phyloP scores from a whole-genome alignment of 495 filamentous ascomycete species.

The Neurospora intermedia region DNA sequence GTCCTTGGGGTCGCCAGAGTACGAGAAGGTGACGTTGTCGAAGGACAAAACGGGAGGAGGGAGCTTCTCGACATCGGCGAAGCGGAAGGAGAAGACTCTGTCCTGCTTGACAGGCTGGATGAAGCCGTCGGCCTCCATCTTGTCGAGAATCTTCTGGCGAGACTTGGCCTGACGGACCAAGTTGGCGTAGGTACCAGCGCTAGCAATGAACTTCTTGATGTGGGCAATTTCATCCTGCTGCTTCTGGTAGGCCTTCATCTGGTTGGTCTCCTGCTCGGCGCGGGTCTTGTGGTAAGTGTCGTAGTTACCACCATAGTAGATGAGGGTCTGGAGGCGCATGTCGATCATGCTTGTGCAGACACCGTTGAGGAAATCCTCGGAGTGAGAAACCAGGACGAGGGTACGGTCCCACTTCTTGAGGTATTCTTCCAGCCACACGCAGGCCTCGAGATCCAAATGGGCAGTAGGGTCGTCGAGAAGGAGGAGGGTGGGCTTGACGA shows the following conservation, averaged over 20 bases:
- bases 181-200: slow-evolving; percentile 99
- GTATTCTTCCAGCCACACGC: slow-evolving; percentile 99
- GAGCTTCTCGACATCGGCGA: slow-evolving; percentile 96
- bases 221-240: slow-evolving; percentile 98
- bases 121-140: slow-evolving; percentile 99
- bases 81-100: slow-evolving; percentile 94
- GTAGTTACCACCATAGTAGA: slow-evolving; percentile 99
- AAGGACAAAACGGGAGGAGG: slow-evolving; percentile 94
- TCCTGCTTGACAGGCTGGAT: slow-evolving; percentile 83
- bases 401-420: slow-evolving; percentile 99
- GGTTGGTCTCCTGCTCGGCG: slow-evolving; percentile 89
- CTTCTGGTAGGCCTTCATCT: slow-evolving; percentile 97
- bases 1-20: slow-evolving; percentile 79
- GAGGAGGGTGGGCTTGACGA: slow-evolving; percentile 92
- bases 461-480: slow-evolving; percentile 97
- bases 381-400: slow-evolving; percentile 94
- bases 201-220: slow-evolving; percentile 99
- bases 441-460: slow-evolving; percentile 98
- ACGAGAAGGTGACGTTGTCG: slow-evolving; percentile 95
- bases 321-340: slow-evolving; percentile 79
- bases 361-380: slow-evolving; percentile 97
- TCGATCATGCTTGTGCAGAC: slow-evolving; percentile 99
- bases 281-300: slow-evolving; percentile 96
- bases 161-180: slow-evolving; percentile 98
- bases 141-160: slow-evolving; percentile 98